phyloP scores from a whole-genome alignment of 345 rosid genomes.

The Murraya koenigii region DNA sequence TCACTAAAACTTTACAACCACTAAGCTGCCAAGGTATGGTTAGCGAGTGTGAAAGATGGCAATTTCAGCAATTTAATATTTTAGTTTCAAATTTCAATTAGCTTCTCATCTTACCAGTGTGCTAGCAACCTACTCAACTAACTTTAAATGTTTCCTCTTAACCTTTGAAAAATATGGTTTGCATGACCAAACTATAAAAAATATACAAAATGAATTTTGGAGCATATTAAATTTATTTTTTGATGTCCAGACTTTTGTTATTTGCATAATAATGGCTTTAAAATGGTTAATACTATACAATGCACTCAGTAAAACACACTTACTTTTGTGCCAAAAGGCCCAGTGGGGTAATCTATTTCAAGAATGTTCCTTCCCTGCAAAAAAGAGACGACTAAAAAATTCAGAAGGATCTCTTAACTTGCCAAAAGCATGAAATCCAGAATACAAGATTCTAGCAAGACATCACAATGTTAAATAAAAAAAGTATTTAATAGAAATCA shows the following conservation, averaged over 20 bases:
- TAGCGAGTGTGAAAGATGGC: not conserved
- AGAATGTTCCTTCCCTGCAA: constrained; percentile 68
- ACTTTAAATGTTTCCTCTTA: not conserved
- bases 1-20: not conserved
- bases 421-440: not conserved
- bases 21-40: not conserved
- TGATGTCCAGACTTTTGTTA: not conserved
- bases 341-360: constrained; percentile 63
- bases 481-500: not conserved
- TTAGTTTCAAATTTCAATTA: not conserved
- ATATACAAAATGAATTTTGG: not conserved
- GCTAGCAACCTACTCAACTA: not conserved
- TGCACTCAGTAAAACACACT: constrained; percentile 12
- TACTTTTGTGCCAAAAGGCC: constrained; percentile 97
- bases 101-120: not conserved
- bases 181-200: not conserved
- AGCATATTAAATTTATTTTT: not conserved
- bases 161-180: not conserved
- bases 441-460: not conserved
- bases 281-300: not conserved
- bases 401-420: not conserved
- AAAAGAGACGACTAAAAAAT: constrained; percentile 8
- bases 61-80: not conserved
- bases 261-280: not conserved
- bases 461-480: not conserved